Evolutionary conservation across 2,329 filamentous ascomycete genomes (phyloP), one percentile per base, ranked within the genome.

Genomic region (Chaetomium globosum): DNA sequence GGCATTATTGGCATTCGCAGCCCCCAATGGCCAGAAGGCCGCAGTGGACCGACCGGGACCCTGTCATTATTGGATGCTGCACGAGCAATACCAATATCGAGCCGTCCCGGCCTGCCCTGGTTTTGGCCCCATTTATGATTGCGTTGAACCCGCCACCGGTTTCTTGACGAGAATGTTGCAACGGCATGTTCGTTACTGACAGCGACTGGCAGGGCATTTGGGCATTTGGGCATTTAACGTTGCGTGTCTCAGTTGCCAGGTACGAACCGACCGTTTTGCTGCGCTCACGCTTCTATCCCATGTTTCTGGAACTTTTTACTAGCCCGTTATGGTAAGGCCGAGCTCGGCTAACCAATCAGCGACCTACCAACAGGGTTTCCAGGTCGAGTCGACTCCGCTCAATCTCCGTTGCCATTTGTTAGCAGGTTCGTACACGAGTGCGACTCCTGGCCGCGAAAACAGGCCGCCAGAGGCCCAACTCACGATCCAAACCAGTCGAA

Each of bases 1-100:
- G 39, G 16, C 39, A 43, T 13, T 43, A n/a, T n/a, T n/a, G n/a
- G n/a, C n/a, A 26, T 26, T 26, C 2, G 26, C 26, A 26, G 26
- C 26, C 26, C 26, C 26, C 26, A 26, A 26, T 26, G 39, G 39
- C 4, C 2, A 16, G 39, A 16, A 16, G 39, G 39, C 39, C 36
- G 16, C 39, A n/a, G 39, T n/a, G 28, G 23, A 55, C 43, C 55
- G 48, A 63, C 65, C 58, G 30, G 59, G 62, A 59, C 36, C 56
- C 53, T 48, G 64, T 43, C 43, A 57, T 63, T 56, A 62, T 59
- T 60, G 33, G 33, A 31, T 51, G 51, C 64, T 62, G 30, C 43
- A 21, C 23, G 48, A 12, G 59, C 65, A 70, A 68, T 68, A 67
- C 67, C 65, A 70, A 68, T 68, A 67, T 68, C 66, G 59, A 68